Percentiles rank a stretch among this genome's conserved stretches.
These are phyloP conservation scores for Neurospora sublineolata DNA, from an alignment of 495 filamentous ascomycete species.

Conservation along the genomic window DNA sequence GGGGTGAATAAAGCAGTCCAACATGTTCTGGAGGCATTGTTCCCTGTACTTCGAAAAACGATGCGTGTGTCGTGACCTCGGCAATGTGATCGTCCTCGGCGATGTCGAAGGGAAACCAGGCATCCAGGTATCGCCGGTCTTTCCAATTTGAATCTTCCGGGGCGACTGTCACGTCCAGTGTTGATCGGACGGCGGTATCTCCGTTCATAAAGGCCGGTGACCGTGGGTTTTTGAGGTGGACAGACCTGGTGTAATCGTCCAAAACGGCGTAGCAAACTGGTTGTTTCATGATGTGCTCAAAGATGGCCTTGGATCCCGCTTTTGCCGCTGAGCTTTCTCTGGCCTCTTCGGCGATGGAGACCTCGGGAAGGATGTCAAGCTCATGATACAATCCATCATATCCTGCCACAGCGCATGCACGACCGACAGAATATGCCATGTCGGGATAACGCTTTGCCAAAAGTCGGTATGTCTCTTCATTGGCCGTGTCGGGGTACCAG, in stretches of 20 bases:
- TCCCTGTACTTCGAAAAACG: background rate
- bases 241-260: slow-evolving; percentile 7
- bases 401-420: slow-evolving; percentile 12
- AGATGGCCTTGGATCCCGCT: slow-evolving; percentile 4
- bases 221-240: slow-evolving; percentile 1
- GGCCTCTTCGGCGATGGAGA: slow-evolving; percentile 12
- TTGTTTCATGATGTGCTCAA: slow-evolving; percentile 3
- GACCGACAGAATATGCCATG: slow-evolving; percentile 7
- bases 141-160: background rate
- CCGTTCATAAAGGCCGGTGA: slow-evolving; percentile 7
- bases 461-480: slow-evolving; percentile 23
- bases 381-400: slow-evolving; percentile 7
- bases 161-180: background rate
- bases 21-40: background rate
- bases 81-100: slow-evolving; percentile 5
- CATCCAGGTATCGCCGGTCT: background rate
- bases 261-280: slow-evolving; percentile 7
- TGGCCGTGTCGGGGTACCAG: slow-evolving; percentile 28
- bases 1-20: background rate
- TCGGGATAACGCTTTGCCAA: slow-evolving; percentile 10
- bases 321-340: background rate
- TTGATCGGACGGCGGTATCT: slow-evolving; percentile 7
- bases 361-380: slow-evolving; percentile 9
- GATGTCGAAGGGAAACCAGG: slow-evolving; percentile 3
- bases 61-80: background rate